These are phyloP conservation scores for Citrus sinensis DNA, from an alignment of 345 rosid species.

Conservation along the genomic window DVS_A1.0 CM039162.1:32909001-32909500, in stretches of 20 bases:
- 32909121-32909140: background rate
- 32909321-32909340: conserved; percentile 26
- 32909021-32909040: too few relatives aligned
- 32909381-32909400: background rate
- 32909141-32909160: background rate
- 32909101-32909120: background rate
- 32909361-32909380: background rate
- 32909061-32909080: too few relatives aligned
- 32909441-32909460: too few relatives aligned
- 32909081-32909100: too few relatives aligned
- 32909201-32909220: conserved; percentile 8
- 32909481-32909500: background rate
- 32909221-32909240: conserved; percentile 15
- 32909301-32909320: conserved; percentile 7
- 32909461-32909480: background rate
- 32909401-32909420: background rate
- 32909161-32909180: conserved; percentile 7
- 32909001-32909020: too few relatives aligned
- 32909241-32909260: background rate
- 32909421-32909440: background rate
- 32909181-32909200: background rate
- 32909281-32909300: background rate
- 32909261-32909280: conserved; percentile 8
- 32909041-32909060: too few relatives aligned
- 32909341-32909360: background rate